Conservation (phyloP, 306 rosid species). For the Sechiopsis laciniata region DNA sequence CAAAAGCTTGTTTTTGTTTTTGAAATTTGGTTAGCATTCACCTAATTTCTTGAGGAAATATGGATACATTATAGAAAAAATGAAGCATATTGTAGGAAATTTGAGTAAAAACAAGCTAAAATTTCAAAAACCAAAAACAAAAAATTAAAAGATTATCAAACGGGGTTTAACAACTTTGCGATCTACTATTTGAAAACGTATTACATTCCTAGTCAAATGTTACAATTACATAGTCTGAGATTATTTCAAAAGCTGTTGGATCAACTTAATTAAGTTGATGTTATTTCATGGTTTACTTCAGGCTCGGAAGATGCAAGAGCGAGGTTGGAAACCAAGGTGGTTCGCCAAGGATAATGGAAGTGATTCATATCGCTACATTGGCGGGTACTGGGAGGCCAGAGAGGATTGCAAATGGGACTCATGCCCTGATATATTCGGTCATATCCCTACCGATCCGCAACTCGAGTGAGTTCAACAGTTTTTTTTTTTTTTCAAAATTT, state of each 20-base stretch:
- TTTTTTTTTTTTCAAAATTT: constrained; percentile 26
- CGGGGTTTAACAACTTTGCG: too few species aligned
- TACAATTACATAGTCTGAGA: background rate
- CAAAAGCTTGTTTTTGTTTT: too few species aligned
- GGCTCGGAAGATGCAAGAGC: constrained; percentile 97
- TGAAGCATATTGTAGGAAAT: too few species aligned
- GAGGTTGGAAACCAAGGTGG: constrained; percentile 98
- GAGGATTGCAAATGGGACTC: constrained; percentile 64
- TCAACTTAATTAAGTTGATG: constrained; percentile 3
- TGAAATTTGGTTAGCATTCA: too few species aligned
- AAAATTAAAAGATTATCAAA: too few species aligned
- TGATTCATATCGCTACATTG: constrained; percentile 66
- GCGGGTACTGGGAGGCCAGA: constrained; percentile 96
- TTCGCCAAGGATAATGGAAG: constrained; percentile 65
- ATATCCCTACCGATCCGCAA: constrained; percentile 57
- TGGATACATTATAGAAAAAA: too few species aligned
- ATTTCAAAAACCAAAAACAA: too few species aligned
- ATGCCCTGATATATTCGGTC: constrained; percentile 94
- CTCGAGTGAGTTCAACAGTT: constrained; percentile 35
- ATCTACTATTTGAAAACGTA: background rate
- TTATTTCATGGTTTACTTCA: constrained; percentile 28
- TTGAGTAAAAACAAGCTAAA: too few species aligned
- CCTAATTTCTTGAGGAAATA: too few species aligned
- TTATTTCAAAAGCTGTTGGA: background rate
- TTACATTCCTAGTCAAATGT: constrained; percentile 7